Conservation (phyloP, 208 protist genomes). For the Leishmania guyanensis region DNA sequence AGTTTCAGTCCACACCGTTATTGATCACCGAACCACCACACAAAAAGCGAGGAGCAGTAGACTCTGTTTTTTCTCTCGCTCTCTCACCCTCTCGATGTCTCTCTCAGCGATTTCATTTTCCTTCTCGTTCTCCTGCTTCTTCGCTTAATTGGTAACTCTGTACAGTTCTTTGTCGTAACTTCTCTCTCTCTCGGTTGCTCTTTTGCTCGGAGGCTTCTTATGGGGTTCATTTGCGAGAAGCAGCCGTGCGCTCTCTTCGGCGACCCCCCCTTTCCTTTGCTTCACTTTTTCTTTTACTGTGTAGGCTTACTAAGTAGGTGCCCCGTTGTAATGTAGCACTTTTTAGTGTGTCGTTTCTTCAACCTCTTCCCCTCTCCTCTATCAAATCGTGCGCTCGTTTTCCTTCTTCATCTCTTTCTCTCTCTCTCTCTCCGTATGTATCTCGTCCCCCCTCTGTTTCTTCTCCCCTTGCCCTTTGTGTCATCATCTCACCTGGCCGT, state of each 20-base stretch:
- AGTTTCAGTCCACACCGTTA: neutral
- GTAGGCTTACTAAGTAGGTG: neutral
- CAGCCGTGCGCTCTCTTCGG: neutral
- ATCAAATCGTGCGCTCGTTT: no score
- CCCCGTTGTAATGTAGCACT: neutral
- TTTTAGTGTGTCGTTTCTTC: neutral
- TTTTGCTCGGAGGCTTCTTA: neutral
- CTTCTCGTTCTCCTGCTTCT: neutral
- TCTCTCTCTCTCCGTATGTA: neutral
- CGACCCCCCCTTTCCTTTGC: neutral
- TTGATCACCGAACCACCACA: neutral
- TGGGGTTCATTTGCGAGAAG: neutral
- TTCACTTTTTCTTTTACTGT: neutral
- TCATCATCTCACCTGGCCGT: neutral
- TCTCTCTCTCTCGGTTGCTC: neutral
- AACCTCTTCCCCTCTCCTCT: neutral
- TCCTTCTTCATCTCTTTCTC: no score
- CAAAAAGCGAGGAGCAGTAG: neutral
- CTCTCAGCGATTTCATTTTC: neutral
- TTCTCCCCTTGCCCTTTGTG: neutral
- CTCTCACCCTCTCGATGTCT: neutral
- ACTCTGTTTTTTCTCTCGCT: neutral
- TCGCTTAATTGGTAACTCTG: neutral
- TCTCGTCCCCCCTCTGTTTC: neutral
- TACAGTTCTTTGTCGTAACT: neutral